Conservation (phyloP, 441 rosid species). For the Gossypium davidsonii region DNA sequence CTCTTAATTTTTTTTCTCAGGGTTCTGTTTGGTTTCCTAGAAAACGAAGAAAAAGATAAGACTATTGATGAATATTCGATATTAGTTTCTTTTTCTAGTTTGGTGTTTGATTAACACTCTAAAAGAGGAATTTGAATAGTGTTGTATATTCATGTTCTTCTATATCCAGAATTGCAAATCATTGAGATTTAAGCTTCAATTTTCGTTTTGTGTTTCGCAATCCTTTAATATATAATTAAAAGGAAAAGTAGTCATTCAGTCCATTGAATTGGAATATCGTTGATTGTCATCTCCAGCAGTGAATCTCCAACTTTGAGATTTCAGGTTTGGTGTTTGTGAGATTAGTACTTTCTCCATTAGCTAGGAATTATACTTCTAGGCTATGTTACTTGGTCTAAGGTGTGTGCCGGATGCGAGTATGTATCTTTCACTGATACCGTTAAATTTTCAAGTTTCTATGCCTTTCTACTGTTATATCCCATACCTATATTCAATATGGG, state of each 20-base stretch:
- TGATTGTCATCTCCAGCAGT: background rate
- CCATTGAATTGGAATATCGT: background rate
- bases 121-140: background rate
- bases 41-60: background rate
- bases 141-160: background rate
- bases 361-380: background rate
- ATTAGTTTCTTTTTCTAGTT: no score
- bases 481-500: no score
- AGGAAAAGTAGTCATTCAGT: background rate
- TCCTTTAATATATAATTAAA: background rate
- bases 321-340: background rate
- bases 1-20: background rate
- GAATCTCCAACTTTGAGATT: background rate
- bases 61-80: background rate
- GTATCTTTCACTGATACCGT: background rate
- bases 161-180: background rate
- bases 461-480: background rate
- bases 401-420: background rate
- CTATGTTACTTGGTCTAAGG: background rate
- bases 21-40: conserved; percentile 12
- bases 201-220: background rate
- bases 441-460: background rate
- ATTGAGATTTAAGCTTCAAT: background rate
- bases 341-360: background rate
- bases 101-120: background rate